These are phyloP conservation scores for Hypocreales sp. DNA, from an alignment of 2,329 filamentous ascomycete genomes.

Conservation along the genomic window DNA sequence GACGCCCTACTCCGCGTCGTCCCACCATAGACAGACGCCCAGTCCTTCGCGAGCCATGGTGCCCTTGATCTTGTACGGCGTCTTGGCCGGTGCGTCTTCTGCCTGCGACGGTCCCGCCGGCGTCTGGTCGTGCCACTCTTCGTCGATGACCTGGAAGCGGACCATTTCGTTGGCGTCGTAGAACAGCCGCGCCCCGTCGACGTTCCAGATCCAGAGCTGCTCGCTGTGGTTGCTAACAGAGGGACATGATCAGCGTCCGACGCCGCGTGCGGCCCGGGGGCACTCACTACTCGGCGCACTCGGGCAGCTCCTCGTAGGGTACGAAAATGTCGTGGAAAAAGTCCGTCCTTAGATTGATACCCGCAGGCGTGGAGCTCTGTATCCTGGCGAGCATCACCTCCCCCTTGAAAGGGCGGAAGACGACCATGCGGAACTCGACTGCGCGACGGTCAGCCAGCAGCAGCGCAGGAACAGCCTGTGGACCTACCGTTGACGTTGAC, in stretches of 20 bases:
- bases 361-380: constrained; percentile 53
- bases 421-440: constrained; percentile 88
- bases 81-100: constrained; percentile 44
- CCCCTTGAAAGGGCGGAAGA: constrained; percentile 91
- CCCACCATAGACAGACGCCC: constrained; percentile 51
- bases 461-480: no score
- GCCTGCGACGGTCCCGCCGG: constrained; percentile 50
- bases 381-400: constrained; percentile 83
- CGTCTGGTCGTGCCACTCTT: constrained; percentile 84
- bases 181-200: constrained; percentile 59
- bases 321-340: constrained; percentile 93
- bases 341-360: constrained; percentile 67
- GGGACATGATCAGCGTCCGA: neutral
- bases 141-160: constrained; percentile 69
- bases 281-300: constrained; percentile 59
- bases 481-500: constrained; percentile 94
- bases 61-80: constrained; percentile 55
- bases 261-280: neutral
- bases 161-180: constrained; percentile 87
- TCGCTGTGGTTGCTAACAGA: constrained; percentile 53
- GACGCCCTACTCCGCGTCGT: constrained; percentile 11
- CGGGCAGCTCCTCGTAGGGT: constrained; percentile 56
- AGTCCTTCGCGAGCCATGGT: constrained; percentile 49
- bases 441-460: neutral
- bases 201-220: constrained; percentile 72